A percentile compares a stretch with the other conserved stretches of the same genome.
Evolutionary conservation across 768 basidiomycete genomes (phyloP).

Genomic region (Hypsizygus marmoreus): DNA sequence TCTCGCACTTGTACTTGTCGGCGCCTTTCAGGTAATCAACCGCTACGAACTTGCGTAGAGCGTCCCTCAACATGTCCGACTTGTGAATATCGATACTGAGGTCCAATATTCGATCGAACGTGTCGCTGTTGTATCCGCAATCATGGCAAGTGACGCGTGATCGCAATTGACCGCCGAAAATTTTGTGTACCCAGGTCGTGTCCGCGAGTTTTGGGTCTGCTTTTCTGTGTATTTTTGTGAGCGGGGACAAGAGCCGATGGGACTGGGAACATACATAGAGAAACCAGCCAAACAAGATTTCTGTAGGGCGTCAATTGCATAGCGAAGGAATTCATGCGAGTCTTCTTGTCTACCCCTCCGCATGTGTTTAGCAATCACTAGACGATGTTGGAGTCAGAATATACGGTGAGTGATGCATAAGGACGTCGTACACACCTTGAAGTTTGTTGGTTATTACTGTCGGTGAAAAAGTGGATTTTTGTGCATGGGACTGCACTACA

Average conservation of each 20-base stretch:
- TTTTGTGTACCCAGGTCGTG: constrained; percentile 91
- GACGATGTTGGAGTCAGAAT: constrained; percentile 5
- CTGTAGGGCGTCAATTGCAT: constrained; percentile 90
- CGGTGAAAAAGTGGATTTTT: constrained; percentile 60
- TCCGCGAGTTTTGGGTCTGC: constrained; percentile 70
- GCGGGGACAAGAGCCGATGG: neutral
- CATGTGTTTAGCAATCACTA: constrained; percentile 92
- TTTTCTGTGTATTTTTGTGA: constrained; percentile 49
- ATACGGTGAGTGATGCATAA: neutral
- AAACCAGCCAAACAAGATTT: constrained; percentile 75
- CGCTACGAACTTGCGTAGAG: constrained; percentile 77
- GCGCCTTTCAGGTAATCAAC: constrained; percentile 83
- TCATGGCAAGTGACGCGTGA: constrained; percentile 86
- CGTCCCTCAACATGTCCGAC: constrained; percentile 62
- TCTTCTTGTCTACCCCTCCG: constrained; percentile 93
- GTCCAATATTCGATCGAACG: constrained; percentile 93
- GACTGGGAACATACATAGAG: constrained; percentile 56
- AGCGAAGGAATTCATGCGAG: constrained; percentile 96
- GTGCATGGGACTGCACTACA: constrained; percentile 52
- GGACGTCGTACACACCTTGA: constrained; percentile 53
- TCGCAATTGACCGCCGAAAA: constrained; percentile 91
- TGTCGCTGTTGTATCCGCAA: constrained; percentile 90
- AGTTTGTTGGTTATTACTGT: constrained; percentile 65
- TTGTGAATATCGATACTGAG: constrained; percentile 87
- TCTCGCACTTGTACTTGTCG: constrained; percentile 99